These are phyloP conservation scores for Petunia secreta DNA, from an alignment of 257 asterid species.

Conservation along the genomic window DNA sequence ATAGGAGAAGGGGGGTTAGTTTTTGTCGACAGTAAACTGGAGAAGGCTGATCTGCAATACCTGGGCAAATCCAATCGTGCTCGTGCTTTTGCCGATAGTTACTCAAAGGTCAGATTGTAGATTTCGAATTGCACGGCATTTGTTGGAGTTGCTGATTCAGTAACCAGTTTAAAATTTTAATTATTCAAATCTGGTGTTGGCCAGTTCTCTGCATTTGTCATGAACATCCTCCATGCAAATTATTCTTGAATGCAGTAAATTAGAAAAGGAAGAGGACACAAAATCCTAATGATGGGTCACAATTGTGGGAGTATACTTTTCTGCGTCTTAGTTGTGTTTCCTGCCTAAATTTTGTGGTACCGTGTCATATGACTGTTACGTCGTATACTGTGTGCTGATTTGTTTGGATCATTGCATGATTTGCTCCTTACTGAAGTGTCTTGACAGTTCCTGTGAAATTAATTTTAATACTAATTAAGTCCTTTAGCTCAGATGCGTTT, in stretches of 20 bases:
- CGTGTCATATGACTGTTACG: background rate
- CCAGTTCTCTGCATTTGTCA: background rate
- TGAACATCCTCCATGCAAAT: background rate
- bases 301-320: background rate
- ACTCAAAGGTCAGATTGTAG: constrained; percentile 72
- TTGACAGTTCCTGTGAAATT: background rate
- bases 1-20: constrained; percentile 60
- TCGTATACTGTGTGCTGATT: background rate
- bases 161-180: background rate
- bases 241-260: constrained; percentile 10
- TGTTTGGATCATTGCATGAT: background rate
- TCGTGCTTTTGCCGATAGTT: constrained; percentile 89
- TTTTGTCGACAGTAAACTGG: constrained; percentile 72
- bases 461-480: background rate
- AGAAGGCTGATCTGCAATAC: constrained; percentile 81
- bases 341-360: background rate
- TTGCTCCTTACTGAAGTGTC: background rate
- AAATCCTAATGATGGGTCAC: background rate
- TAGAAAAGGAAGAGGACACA: constrained; percentile 15
- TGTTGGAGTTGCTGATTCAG: background rate
- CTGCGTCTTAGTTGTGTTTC: background rate
- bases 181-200: background rate
- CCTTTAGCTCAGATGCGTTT: background rate
- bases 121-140: background rate
- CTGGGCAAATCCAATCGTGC: constrained; percentile 79